Percentiles rank a stretch among this genome's conserved stretches.
These are phyloP conservation scores for Termitomyces sp. DNA, from an alignment of 768 basidiomycete genomes.

Conservation along the genomic window DNA sequence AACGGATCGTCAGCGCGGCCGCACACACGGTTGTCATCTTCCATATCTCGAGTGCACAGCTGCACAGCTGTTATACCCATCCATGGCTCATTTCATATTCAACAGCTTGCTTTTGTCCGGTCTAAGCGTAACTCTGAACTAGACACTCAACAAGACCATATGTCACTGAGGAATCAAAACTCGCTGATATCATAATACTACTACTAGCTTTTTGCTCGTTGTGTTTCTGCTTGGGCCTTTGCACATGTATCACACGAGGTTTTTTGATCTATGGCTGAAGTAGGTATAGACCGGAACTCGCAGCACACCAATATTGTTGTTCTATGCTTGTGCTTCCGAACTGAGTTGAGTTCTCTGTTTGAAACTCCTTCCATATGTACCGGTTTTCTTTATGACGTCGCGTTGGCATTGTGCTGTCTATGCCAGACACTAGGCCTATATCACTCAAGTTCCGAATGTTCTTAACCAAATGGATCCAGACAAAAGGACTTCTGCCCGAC, in stretches of 20 bases:
- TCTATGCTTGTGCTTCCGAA: background rate
- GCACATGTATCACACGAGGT: background rate
- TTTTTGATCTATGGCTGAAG: background rate
- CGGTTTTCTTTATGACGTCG: background rate
- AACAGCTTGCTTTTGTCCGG: background rate
- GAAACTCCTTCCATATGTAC: background rate
- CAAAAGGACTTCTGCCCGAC: background rate
- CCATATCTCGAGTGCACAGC: background rate
- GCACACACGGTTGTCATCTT: too few relatives aligned
- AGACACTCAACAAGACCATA: background rate
- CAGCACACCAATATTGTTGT: background rate
- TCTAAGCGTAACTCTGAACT: background rate
- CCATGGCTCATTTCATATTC: background rate
- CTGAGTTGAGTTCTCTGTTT: background rate
- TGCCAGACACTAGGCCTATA: background rate
- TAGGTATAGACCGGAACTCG: background rate
- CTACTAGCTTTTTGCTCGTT: background rate
- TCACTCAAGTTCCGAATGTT: background rate
- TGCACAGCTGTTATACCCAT: background rate
- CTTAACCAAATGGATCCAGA: background rate
- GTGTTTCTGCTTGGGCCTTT: background rate
- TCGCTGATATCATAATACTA: background rate
- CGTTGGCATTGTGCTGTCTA: background rate
- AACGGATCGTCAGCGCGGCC: background rate
- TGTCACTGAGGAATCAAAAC: background rate